Conservation (phyloP, 345 rosid species). For the Aethionema arabicum region DNA sequence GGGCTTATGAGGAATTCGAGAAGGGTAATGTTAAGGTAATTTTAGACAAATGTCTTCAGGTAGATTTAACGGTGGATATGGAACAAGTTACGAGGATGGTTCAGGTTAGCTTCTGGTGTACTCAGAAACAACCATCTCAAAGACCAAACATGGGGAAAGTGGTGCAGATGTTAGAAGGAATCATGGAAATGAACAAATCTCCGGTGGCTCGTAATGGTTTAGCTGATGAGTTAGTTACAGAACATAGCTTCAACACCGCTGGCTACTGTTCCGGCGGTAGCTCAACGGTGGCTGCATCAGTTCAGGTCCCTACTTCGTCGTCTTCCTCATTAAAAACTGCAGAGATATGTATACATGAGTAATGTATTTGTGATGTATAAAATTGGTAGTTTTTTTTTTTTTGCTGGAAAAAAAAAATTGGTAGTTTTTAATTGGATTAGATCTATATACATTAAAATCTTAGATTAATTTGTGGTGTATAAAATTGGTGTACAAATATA, state of each 20-base stretch:
- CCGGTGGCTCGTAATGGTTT: conserved; percentile 50
- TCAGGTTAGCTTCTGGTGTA: conserved; percentile 56
- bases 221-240: conserved; percentile 37
- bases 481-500: too few species aligned
- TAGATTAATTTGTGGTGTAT: too few species aligned
- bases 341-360: too few species aligned
- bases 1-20: conserved; percentile 69
- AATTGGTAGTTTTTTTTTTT: too few species aligned
- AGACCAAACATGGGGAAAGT: conserved; percentile 61
- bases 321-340: too few species aligned
- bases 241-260: conserved; percentile 39
- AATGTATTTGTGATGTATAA: too few species aligned
- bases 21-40: conserved; percentile 38
- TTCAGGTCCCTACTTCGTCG: conserved; percentile 4
- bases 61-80: conserved; percentile 36
- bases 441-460: too few species aligned
- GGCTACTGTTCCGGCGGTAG: conserved; percentile 23
- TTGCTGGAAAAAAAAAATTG: too few species aligned
- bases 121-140: conserved; percentile 52
- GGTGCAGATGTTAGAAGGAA: conserved; percentile 63
- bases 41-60: conserved; percentile 44
- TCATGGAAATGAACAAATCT: conserved; percentile 39
- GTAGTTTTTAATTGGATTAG: too few species aligned
- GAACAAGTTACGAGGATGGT: conserved; percentile 49
- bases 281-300: conserved; percentile 38